Evolutionary conservation across 495 filamentous ascomycete species (phyloP).

Genomic region (Staphylotrichum tortipilum): DNA sequence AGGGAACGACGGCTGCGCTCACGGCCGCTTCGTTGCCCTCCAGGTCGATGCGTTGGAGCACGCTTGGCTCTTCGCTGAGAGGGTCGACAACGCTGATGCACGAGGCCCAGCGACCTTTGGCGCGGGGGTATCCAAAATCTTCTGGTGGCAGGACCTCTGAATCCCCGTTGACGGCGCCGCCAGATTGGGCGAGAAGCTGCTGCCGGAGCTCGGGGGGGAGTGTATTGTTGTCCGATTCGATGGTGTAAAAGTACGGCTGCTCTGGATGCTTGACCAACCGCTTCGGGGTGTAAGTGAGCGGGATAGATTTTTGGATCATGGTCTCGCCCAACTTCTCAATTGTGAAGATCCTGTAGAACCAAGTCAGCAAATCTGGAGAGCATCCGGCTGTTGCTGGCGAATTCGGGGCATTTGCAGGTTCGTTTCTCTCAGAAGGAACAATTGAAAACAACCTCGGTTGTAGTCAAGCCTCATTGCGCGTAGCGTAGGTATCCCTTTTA

Average conservation of each 20-base stretch:
- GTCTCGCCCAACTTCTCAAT: slow-evolving; percentile 81
- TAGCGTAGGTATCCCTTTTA: slow-evolving; percentile 42
- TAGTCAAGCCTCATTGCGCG: slow-evolving; percentile 39
- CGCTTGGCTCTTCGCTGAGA: slow-evolving; percentile 53
- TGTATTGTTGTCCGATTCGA: slow-evolving; percentile 86
- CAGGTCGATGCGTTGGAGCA: slow-evolving; percentile 68
- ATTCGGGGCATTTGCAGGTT: slow-evolving; percentile 7
- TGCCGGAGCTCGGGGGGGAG: slow-evolving; percentile 65
- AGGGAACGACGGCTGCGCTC: slow-evolving; percentile 72
- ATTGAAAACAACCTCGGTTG: slow-evolving; percentile 37
- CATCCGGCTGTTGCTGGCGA: neutral
- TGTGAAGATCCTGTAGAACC: slow-evolving; percentile 67
- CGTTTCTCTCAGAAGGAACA: slow-evolving; percentile 51
- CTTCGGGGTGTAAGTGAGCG: slow-evolving; percentile 84
- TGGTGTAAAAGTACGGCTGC: slow-evolving; percentile 81
- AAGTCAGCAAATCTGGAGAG: slow-evolving; percentile 16
- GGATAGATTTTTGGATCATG: slow-evolving; percentile 77
- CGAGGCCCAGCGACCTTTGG: slow-evolving; percentile 81
- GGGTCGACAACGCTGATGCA: slow-evolving; percentile 90
- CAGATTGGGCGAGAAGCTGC: slow-evolving; percentile 57
- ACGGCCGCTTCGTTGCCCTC: slow-evolving; percentile 88
- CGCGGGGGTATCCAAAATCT: slow-evolving; percentile 85
- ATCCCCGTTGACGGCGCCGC: slow-evolving; percentile 60
- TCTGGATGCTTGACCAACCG: slow-evolving; percentile 83
- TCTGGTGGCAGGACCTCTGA: slow-evolving; percentile 59